Evolutionary conservation across 805 yeast genomes (phyloP).

Genomic region (Candida tammaniensis): DNA sequence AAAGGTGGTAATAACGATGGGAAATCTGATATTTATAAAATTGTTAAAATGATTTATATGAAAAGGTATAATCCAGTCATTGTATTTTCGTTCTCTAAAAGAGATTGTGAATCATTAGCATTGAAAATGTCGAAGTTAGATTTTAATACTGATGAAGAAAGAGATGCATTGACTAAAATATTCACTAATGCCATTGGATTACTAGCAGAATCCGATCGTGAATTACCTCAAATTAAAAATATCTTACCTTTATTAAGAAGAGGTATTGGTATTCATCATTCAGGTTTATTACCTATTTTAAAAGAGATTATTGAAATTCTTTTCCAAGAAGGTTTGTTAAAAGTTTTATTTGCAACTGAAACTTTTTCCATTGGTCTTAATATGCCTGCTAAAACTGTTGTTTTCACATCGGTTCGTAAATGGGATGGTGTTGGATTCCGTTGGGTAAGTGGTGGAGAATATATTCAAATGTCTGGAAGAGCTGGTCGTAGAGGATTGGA

Average conservation of each 20-base stretch:
- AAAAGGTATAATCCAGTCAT: conserved; percentile 96
- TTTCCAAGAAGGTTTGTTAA: conserved; percentile 93
- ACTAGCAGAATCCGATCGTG: conserved; percentile 86
- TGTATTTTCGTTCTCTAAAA: conserved; percentile 95
- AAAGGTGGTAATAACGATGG: conserved; percentile 83
- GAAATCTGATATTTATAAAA: conserved; percentile 87
- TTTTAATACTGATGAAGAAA: conserved; percentile 91
- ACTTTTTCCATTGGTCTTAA: conserved; percentile 97
- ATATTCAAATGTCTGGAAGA: conserved; percentile 98
- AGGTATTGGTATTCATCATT: conserved; percentile 98
- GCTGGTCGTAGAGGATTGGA: conserved; percentile 99
- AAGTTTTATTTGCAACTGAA: conserved; percentile 95
- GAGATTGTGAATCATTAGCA: conserved; percentile 95
- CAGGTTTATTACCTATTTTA: conserved; percentile 89
- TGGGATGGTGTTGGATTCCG: conserved; percentile 98
- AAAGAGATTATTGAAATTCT: conserved; percentile 94
- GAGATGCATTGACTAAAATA: conserved; percentile 85
- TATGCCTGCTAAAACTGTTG: conserved; percentile 99
- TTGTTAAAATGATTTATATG: conserved; percentile 96
- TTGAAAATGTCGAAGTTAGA: conserved; percentile 94
- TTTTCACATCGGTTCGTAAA: conserved; percentile 93
- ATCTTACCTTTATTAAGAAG: conserved; percentile 84
- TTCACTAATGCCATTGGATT: conserved; percentile 86
- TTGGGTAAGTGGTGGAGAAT: conserved; percentile 99
- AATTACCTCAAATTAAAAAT: conserved; percentile 90